Evolutionary conservation across 2,329 filamentous ascomycete species (phyloP).

Genomic region (Aurifilum marmelostoma): DNA sequence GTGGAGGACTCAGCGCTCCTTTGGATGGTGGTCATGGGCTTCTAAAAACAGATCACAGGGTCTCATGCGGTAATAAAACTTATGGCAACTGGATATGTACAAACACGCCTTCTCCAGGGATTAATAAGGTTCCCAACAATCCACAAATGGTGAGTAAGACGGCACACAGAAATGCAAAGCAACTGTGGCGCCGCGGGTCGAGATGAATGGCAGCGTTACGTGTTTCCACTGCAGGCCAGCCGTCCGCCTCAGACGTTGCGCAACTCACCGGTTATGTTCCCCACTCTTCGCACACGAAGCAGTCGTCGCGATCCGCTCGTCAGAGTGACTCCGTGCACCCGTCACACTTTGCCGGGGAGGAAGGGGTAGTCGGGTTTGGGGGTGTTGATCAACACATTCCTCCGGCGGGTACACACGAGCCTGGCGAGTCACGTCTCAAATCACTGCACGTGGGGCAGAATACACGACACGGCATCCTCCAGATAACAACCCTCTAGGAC

Average conservation of each 20-base stretch:
- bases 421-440: background rate
- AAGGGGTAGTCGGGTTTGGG: too few relatives aligned
- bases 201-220: background rate
- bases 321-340: background rate
- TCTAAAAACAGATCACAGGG: too few relatives aligned
- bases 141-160: background rate
- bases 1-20: background rate
- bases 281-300: background rate
- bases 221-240: background rate
- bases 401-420: background rate
- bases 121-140: background rate
- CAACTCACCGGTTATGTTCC: conserved; percentile 1
- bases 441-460: background rate
- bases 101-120: too few relatives aligned
- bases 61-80: too few relatives aligned
- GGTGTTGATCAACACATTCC: background rate
- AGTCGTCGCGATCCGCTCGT: background rate
- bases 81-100: too few relatives aligned
- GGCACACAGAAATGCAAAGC: background rate
- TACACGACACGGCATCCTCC: background rate
- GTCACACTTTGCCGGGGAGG: too few relatives aligned
- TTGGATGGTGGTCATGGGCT: background rate
- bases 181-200: background rate
- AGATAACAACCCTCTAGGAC: background rate
- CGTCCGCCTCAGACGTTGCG: background rate